Conservation (phyloP, 75 land plant species). For the Pinus albicaulis region DNA sequence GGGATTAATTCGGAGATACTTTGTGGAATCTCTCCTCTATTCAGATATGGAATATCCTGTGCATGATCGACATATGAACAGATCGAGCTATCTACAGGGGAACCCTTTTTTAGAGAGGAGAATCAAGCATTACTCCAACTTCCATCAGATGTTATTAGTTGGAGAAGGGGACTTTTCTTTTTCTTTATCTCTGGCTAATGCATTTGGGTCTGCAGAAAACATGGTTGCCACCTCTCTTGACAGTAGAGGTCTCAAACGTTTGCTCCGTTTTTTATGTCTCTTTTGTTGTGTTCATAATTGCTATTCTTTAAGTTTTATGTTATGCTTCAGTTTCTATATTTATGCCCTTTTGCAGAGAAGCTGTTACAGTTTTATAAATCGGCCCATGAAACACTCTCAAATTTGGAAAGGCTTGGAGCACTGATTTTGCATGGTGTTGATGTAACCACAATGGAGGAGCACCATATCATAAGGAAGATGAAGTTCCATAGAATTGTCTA, state of each 20-base stretch:
- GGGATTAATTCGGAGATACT: too few relatives aligned
- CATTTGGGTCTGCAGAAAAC: conserved; percentile 34
- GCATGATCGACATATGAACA: too few relatives aligned
- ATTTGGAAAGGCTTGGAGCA: conserved; percentile 23
- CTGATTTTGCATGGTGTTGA: background rate
- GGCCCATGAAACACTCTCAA: background rate
- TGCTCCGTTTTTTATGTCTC: background rate
- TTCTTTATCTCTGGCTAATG: conserved; percentile 17
- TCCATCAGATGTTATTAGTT: conserved; percentile 25
- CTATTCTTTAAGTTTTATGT: background rate
- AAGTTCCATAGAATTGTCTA: conserved; percentile 9
- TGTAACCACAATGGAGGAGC: conserved; percentile 1
- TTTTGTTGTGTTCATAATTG: background rate
- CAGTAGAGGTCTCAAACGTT: background rate
- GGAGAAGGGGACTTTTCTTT: conserved; percentile 60
- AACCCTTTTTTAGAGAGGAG: conserved; percentile 5
- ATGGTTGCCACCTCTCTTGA: conserved; percentile 31
- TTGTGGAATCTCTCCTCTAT: too few relatives aligned
- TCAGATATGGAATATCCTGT: too few relatives aligned
- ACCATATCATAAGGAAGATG: background rate
- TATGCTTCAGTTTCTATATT: background rate
- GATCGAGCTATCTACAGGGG: too few relatives aligned
- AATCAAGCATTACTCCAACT: conserved; percentile 24
- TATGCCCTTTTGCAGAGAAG: background rate
- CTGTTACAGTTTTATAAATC: background rate